Evolutionary conservation across 108 stramenopile genomes (phyloP).

Genomic region (Conticribra guillardii): DNA sequence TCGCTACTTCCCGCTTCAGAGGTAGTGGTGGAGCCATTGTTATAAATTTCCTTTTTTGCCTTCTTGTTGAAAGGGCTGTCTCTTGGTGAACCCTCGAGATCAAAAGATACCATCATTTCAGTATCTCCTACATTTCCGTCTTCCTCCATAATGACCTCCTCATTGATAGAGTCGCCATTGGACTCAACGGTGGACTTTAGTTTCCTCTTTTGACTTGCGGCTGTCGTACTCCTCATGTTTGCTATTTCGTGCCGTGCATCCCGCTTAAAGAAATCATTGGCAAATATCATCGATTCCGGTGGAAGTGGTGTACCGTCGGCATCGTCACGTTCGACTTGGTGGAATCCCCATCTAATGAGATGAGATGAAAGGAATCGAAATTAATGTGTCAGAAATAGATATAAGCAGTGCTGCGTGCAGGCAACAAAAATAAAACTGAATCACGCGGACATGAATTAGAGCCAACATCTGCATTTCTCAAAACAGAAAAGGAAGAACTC

Average conservation of each 20-base stretch:
- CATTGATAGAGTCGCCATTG: not conserved
- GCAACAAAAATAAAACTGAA: not conserved
- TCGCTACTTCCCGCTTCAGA: too few relatives aligned
- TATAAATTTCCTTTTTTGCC: too few relatives aligned
- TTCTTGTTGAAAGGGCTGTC: too few relatives aligned
- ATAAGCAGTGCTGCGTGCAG: too few relatives aligned
- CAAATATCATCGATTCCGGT: not conserved
- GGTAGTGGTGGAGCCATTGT: too few relatives aligned
- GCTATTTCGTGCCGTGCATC: not conserved
- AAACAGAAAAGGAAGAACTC: not conserved
- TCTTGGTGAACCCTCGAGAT: too few relatives aligned
- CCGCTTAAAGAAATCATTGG: not conserved
- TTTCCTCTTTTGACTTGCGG: not conserved
- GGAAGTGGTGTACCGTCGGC: not conserved
- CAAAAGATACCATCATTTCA: too few relatives aligned
- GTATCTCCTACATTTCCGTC: not conserved
- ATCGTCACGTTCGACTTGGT: not conserved
- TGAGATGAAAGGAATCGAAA: not conserved
- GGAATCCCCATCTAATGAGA: not conserved
- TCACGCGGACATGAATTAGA: not conserved
- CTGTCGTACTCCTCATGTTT: not conserved
- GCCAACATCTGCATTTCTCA: not conserved
- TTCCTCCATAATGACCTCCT: too few relatives aligned
- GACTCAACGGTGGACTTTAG: not conserved
- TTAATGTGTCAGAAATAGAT: not conserved